Evolutionary conservation across 331 rosid species (phyloP), one percentile per base, ranked within the genome.

Genomic region (Stylosanthes scabra): DNA sequence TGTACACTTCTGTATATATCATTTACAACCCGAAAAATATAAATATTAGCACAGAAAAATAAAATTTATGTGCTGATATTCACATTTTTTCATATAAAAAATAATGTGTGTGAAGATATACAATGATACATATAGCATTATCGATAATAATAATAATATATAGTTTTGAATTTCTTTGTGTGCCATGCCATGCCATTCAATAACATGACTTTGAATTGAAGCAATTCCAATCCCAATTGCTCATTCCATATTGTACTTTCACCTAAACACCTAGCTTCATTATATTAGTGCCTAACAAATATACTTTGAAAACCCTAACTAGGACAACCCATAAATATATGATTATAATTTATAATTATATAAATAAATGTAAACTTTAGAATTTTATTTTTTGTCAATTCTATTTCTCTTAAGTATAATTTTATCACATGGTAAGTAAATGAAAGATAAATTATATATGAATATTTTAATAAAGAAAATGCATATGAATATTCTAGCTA

Each of bases 181-280:
- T 15, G 69, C 16, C 50, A 6, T 79, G 73, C 51, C 78, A 40
- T 79, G 29, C 16, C 50, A 6, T 79, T 79, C 51, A 42, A 20
- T 20, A 20, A 15, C 78, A 40, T 79, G 16, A 58, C 74, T 63
- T 74, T 13, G 56, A 28, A 16, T 31, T 15, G 67, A 74, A 80
- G 80, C 80, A 74, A 74, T 15, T 37, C 70, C 60, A 58, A 64
- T 20, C 25, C 25, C 25, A 20, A 20, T 20, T 20, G 50, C 60
- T 55, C 39, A 37, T 66, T 75, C 63, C 78, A 72, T 34, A 34
- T 52, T 58, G 28, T 46, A 37, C 68, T 9, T 70, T 25, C 71
- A 50, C 47, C 46, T 12, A 4, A 41, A 46, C 56, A 55, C 64
- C n/a, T 34, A 34, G 39, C 39, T 34, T 34, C 39, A 34, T 34